Conservation (phyloP, 2,329 filamentous ascomycete genomes). For the Botrytis fragariae region DNA sequence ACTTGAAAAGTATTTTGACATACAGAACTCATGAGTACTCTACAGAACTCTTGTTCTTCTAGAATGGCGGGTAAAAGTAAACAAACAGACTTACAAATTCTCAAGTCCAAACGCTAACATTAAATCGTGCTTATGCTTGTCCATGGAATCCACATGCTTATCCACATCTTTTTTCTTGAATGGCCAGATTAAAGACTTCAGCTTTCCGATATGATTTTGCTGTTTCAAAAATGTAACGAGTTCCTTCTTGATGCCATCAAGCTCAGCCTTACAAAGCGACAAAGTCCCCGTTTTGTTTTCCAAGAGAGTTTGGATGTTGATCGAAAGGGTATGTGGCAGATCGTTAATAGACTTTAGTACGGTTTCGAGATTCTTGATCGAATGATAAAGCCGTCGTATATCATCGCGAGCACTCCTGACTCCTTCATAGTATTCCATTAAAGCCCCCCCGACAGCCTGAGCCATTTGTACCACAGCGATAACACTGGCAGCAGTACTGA, state of each 20-base stretch:
- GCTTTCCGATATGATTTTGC: not conserved
- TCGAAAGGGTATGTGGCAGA: not conserved
- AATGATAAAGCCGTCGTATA: not conserved
- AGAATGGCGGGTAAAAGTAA: not conserved
- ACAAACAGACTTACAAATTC: not conserved
- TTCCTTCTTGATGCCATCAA: not conserved
- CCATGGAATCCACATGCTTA: slow-evolving; percentile 15
- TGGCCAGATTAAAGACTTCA: slow-evolving; percentile 28
- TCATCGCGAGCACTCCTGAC: not conserved
- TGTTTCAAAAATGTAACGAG: not conserved
- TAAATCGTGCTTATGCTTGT: slow-evolving; percentile 19
- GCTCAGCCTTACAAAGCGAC: not conserved
- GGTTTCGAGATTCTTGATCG: not conserved
- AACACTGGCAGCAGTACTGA: not conserved
- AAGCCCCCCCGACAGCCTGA: not conserved
- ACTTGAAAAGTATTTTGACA: not conserved
- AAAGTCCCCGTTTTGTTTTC: not conserved
- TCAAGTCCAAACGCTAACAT: not conserved
- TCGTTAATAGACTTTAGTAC: not conserved
- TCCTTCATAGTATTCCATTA: not conserved
- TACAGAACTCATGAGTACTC: not conserved
- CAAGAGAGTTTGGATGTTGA: not conserved
- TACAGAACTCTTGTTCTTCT: not conserved
- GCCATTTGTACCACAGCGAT: not conserved
- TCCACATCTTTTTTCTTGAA: slow-evolving; percentile 26